A percentile compares a stretch with the other conserved stretches of the same genome.
Evolutionary conservation across 1,284 basidiomycete genomes (phyloP).

Genomic region (Microbotryum scabiosae): DNA sequence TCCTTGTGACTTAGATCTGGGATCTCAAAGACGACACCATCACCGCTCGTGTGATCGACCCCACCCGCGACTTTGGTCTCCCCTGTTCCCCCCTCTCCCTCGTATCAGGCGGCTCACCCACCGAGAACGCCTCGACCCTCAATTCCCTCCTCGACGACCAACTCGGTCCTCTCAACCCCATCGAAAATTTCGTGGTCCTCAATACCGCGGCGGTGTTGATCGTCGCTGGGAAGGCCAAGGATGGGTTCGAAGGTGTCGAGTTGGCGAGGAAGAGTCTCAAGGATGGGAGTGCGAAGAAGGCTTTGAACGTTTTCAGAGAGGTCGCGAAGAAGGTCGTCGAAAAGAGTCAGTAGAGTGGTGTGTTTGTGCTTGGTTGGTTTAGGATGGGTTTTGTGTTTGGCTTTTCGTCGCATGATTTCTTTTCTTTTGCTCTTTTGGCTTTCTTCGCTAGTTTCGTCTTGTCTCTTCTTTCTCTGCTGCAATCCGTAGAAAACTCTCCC

Average conservation of each 20-base stretch:
- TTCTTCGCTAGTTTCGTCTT: no score
- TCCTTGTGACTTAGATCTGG: slow-evolving; percentile 43
- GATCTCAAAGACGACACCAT: slow-evolving; percentile 43
- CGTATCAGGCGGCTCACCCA: slow-evolving; percentile 64
- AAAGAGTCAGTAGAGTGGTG: no score
- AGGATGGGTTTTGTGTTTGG: no score
- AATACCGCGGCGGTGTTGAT: slow-evolving; percentile 76
- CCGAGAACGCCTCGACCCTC: slow-evolving; percentile 65
- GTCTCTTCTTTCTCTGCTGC: no score
- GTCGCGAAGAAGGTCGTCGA: background rate
- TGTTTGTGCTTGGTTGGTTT: no score
- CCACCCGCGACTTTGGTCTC: slow-evolving; percentile 58
- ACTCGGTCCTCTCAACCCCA: slow-evolving; percentile 38
- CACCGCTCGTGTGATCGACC: slow-evolving; percentile 42
- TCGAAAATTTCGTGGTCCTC: slow-evolving; percentile 73
- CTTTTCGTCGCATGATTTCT: no score
- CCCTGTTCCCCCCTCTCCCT: slow-evolving; percentile 55
- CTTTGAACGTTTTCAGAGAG: slow-evolving; percentile 53
- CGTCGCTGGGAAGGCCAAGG: slow-evolving; percentile 61
- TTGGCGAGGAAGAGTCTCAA: slow-evolving; percentile 64
- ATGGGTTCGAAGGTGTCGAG: slow-evolving; percentile 62
- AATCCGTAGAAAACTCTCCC: no score
- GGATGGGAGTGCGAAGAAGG: slow-evolving; percentile 65
- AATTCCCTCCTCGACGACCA: slow-evolving; percentile 49
- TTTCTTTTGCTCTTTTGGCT: no score